Percentiles rank a stretch among this genome's conserved stretches.
These are phyloP conservation scores for Oryza longistaminata DNA, from an alignment of 176 grass and related monocot genomes.

Conservation along the genomic window DNA sequence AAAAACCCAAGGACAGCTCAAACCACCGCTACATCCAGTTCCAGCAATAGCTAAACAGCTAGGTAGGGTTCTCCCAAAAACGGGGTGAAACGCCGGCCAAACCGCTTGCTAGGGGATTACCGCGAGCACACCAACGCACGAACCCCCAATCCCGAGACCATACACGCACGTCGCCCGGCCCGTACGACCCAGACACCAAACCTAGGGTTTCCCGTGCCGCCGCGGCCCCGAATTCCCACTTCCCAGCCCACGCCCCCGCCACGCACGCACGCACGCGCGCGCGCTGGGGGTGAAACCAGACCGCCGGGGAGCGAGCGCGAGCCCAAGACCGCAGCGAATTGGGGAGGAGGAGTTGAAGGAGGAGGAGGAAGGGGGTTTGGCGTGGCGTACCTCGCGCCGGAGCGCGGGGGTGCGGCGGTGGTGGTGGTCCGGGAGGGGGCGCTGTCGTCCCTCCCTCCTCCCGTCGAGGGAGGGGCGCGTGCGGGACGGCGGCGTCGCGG, in stretches of 20 bases:
- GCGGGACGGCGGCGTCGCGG: background rate
- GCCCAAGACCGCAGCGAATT: background rate
- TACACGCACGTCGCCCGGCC: background rate
- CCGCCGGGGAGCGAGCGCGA: background rate
- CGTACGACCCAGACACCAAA: background rate
- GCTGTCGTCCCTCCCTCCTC: too few species aligned
- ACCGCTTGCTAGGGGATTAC: background rate
- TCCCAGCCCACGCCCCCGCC: background rate
- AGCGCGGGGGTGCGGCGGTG: background rate
- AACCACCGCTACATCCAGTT: slow-evolving; percentile 5
- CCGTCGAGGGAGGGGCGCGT: background rate
- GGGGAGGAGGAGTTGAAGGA: too few species aligned
- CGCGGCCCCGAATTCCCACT: background rate
- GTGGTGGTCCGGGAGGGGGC: background rate
- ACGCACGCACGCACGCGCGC: background rate
- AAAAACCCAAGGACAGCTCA: background rate
- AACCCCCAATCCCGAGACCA: background rate
- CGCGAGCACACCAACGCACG: background rate
- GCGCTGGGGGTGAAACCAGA: background rate
- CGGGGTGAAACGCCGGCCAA: background rate
- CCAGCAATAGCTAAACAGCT: background rate
- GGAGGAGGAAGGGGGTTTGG: background rate
- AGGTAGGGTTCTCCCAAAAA: background rate
- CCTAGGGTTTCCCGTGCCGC: background rate
- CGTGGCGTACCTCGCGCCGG: slow-evolving; percentile 36